Base-by-base conservation (phyloP, 805 yeast species). In the Wilhelminamyces savonicus region DNA sequence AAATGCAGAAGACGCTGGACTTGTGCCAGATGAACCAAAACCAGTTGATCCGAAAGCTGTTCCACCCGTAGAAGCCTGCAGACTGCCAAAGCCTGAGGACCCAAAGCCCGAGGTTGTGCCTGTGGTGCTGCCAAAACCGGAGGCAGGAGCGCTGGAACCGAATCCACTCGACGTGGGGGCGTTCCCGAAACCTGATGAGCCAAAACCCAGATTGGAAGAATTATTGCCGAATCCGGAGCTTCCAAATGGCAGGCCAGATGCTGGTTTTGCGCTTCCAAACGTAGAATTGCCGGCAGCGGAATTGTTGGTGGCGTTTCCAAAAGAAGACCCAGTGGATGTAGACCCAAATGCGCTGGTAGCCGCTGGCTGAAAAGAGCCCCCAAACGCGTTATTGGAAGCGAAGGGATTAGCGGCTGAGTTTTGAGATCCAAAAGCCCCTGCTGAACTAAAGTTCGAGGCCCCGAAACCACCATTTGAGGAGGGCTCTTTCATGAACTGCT, bases 381-480 rank as follows among this genome's bases (percentile, higher is more conserved):
- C 13, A 4, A 12, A 5, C 8, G 9, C 11, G 22, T 20, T 20
- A 11, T 5, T 20, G 12, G 7, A 12, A 20, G n/a, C 22, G 11
- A 20, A 20, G n/a, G 12, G 22, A 20, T 20, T 14, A 10, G 14
- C 5, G 16, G 23, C 13, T n/a, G n/a, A n/a, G 13, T 6, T 11
- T 21, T 21, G 23, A 11, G 23, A 10, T 7, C 23, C 23, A 12
- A 21, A 21, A 11, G 23, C 13, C 23, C 13, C 13, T 21, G 6
- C 13, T 11, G 19, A 24, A 5, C 26, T 19, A 16, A 15, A 24
- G n/a, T 8, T n/a, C 8, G 26, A n/a, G 8, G 13, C 13, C 9
- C 24, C 24, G 10, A 23, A 23, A 7, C 13, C 15, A 59, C 54
- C 7, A 46, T 39, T 4, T 46, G 29, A 4, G 40, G 8, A 9